Conservation (phyloP, 2,329 filamentous ascomycete genomes). For the Endothia cerciana region DNA sequence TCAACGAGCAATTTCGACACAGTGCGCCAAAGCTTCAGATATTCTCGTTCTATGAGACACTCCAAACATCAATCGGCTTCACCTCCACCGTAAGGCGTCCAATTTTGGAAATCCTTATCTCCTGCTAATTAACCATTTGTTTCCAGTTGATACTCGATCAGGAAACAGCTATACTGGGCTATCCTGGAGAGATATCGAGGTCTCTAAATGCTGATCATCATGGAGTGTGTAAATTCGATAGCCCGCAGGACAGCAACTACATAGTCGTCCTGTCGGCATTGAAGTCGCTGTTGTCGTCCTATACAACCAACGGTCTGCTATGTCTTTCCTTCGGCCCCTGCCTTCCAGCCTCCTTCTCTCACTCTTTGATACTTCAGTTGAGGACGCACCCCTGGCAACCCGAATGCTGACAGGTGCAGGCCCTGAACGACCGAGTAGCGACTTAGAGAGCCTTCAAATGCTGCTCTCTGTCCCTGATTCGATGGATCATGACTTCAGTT, state of each 20-base stretch:
- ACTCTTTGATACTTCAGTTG: neutral
- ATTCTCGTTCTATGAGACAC: neutral
- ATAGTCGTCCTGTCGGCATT: neutral
- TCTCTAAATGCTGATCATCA: neutral
- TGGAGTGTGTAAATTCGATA: neutral
- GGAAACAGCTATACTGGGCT: neutral
- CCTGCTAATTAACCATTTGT: neutral
- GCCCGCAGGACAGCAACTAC: constrained; percentile 1
- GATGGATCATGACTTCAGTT: neutral
- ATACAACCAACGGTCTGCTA: neutral
- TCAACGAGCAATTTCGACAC: neutral
- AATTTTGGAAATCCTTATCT: neutral
- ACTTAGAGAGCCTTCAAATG: neutral
- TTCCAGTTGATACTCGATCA: neutral
- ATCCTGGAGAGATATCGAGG: neutral
- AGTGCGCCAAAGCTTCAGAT: neutral
- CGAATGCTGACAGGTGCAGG: neutral
- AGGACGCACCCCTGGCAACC: neutral
- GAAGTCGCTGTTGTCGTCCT: neutral
- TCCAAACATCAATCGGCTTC: neutral
- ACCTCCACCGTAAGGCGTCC: neutral
- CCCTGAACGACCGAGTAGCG: neutral
- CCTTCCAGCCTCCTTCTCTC: neutral
- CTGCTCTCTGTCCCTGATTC: neutral
- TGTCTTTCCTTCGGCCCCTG: too few species aligned